Evolutionary conservation across 768 basidiomycete genomes (phyloP), one percentile per base, ranked within the genome.

Genomic region (Galerina sulciceps): DNA sequence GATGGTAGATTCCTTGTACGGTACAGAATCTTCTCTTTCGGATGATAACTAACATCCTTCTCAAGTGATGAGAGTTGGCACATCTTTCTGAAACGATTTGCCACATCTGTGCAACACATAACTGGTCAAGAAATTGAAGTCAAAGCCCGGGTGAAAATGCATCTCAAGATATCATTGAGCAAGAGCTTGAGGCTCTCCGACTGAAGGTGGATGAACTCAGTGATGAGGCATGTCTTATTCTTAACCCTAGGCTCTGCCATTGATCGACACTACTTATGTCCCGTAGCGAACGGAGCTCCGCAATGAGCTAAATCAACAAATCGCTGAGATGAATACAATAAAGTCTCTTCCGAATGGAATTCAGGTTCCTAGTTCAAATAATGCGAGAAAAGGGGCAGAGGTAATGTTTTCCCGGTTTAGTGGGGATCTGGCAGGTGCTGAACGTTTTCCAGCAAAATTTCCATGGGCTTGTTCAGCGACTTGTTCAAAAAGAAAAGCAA

Each of bases 401-500:
- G 90, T 84, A 65, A 49, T 75, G 60, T 23, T 13, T n/a, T 47
- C n/a, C 52, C 40, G 17, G 31, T 26, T n/a, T 15, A 14, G 49
- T n/a, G n/a, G 13, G 13, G 20, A 11, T 31, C 18, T 17, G 9
- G n/a, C 40, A 20, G 4, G 15, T 23, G 40, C 6, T 38, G 22
- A 15, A 53, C 51, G 22, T 51, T 43, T 10, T 36, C 4, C 45
- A 55, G 44, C 74, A 90, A 83, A 87, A 82, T 61, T 81, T 89
- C 56, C 82, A 86, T 60, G 91, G 90, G 1, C 68, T 96, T 17
- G 85, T 94, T 9, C 91, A 93, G 66, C 85, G 91, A 10, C 78
- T 96, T 14, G 84, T 90, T 3, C 83, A 87, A 69, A 94, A 94
- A 70, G 94, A 97, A 75, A 93, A 90, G 66, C 86, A 94, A 71